A percentile compares a stretch with the other conserved stretches of the same genome.
phyloP scores from a whole-genome alignment of 2,329 filamentous ascomycete genomes.

The Niveomyces coronatus region DNA sequence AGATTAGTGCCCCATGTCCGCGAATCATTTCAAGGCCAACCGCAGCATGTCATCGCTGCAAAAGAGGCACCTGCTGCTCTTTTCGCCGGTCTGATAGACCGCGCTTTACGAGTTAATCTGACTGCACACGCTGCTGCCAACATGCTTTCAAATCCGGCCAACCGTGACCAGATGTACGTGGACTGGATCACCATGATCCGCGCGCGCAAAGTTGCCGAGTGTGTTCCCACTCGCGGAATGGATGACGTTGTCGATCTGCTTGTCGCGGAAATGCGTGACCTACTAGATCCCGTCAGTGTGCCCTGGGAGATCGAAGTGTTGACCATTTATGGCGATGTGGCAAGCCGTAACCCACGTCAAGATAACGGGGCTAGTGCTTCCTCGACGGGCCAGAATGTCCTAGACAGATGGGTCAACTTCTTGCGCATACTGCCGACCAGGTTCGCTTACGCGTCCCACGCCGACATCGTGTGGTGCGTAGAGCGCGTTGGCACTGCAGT shows the following conservation, averaged over 20 bases:
- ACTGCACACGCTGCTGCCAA: slow-evolving; percentile 91
- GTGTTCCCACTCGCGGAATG: slow-evolving; percentile 52
- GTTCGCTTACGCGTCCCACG: slow-evolving; percentile 64
- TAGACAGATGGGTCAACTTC: slow-evolving; percentile 71
- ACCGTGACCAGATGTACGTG: slow-evolving; percentile 88
- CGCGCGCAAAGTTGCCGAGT: slow-evolving; percentile 52
- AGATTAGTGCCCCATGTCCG: slow-evolving; percentile 72
- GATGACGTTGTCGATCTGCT: slow-evolving; percentile 55
- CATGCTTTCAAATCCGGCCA: slow-evolving; percentile 79
- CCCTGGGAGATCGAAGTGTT: slow-evolving; percentile 54
- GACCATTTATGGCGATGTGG: slow-evolving; percentile 50
- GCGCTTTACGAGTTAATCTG: slow-evolving; percentile 82
- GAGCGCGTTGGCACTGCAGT: slow-evolving; percentile 66
- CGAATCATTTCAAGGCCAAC: slow-evolving; percentile 76
- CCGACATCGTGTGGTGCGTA: slow-evolving; percentile 67
- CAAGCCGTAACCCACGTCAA: slow-evolving; percentile 34
- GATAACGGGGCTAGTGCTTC: slow-evolving; percentile 16
- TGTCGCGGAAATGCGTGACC: slow-evolving; percentile 55
- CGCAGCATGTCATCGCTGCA: slow-evolving; percentile 73
- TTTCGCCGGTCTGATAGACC: slow-evolving; percentile 77
- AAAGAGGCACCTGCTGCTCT: slow-evolving; percentile 82
- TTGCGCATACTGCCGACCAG: slow-evolving; percentile 55
- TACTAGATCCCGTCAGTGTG: slow-evolving; percentile 59
- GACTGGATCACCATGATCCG: slow-evolving; percentile 70
- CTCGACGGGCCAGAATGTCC: slow-evolving; percentile 49